phyloP scores from a whole-genome alignment of 345 rosid species.

The Salix koriyanagi region DNA sequence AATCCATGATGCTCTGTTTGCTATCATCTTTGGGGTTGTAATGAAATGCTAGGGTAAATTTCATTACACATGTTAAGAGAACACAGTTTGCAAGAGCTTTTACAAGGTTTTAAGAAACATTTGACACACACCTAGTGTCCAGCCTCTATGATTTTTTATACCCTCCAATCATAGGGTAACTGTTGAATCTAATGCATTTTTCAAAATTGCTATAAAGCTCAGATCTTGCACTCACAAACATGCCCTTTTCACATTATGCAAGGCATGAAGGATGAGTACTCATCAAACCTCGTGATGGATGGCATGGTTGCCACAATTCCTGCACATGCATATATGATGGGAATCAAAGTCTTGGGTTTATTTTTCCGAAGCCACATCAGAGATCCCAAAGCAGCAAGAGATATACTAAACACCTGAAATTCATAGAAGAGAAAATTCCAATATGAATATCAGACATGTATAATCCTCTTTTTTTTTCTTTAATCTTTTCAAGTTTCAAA shows the following conservation, averaged over 20 bases:
- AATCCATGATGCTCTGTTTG: not conserved
- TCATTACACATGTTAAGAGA: not conserved
- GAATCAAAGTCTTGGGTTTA: constrained; percentile 85
- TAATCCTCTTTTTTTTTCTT: not conserved
- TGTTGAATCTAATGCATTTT: not conserved
- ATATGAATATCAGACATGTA: not conserved
- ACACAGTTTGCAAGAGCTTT: not conserved
- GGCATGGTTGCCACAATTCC: constrained; percentile 96
- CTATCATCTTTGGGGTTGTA: not conserved
- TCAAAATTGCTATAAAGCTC: not conserved
- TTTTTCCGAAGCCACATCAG: constrained; percentile 96
- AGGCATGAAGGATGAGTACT: not conserved
- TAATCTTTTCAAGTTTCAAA: not conserved
- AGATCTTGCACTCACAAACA: not conserved
- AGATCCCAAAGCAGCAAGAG: constrained; percentile 92
- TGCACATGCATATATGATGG: constrained; percentile 80
- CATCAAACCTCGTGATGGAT: constrained; percentile 64
- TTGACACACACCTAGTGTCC: not conserved
- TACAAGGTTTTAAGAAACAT: not conserved
- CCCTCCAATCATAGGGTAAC: not conserved
- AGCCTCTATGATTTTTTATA: not conserved
- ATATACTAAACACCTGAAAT: constrained; percentile 74
- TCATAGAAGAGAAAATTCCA: constrained; percentile 8
- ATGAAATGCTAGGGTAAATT: not conserved
- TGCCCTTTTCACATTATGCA: not conserved